Base-by-base conservation (phyloP, 371 early-diverging fungal genomes). In the Mucor piriformis region DNA sequence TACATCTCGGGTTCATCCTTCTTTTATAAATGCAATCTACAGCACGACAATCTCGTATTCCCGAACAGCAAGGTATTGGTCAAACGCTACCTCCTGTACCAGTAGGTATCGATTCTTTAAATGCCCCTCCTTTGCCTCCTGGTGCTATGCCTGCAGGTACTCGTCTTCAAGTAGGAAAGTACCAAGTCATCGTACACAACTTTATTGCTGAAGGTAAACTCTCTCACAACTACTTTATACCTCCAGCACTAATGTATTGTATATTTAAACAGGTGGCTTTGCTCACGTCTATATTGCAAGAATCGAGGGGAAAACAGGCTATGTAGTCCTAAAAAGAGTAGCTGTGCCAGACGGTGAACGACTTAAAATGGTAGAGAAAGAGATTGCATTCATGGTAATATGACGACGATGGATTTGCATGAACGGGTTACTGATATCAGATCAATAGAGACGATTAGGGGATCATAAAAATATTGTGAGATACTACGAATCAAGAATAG, bases 201-300 rank as follows among this genome's bases (percentile, higher is more conserved):
- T 83, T 80, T 56, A 66, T 79, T 27, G 75, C 79, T 32, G 79
- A 79, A 79, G 79, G 79, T 74, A 59, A 27, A 16, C n/a, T n/a
- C n/a, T n/a, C n/a, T n/a, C n/a, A n/a, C n/a, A n/a, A n/a, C n/a
- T n/a, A n/a, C n/a, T n/a, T n/a, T n/a, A n/a, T n/a, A n/a, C n/a
- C n/a, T n/a, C n/a, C n/a, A n/a, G n/a, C n/a, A n/a, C n/a, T n/a
- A n/a, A n/a, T n/a, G n/a, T n/a, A n/a, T n/a, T n/a, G n/a, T n/a
- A n/a, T n/a, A n/a, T n/a, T n/a, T n/a, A n/a, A n/a, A n/a, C n/a
- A 79, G 94, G 94, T 54, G 94, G 93, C 3, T 90, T 90, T 67
- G 93, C 94, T 0, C 92, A 93, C 72, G 90, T 95, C 16, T 94
- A 95, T 64, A 69, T 90, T 32, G 94, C 91, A n/a, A 67, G 78